These are phyloP conservation scores for Coemansia asiatica DNA, from an alignment of 192 early-diverging fungal species.

Conservation along the genomic window DNA sequence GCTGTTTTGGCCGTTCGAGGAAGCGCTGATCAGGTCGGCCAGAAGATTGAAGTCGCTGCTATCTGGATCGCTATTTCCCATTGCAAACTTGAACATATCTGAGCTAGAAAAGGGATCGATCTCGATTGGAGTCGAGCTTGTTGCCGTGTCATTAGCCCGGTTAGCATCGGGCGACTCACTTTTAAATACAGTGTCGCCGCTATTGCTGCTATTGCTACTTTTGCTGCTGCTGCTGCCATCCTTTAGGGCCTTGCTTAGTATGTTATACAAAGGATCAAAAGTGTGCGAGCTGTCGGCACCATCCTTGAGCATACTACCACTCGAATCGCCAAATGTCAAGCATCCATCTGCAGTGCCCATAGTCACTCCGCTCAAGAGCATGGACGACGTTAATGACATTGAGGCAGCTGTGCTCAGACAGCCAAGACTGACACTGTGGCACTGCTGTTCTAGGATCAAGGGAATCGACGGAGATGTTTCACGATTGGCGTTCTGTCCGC, in stretches of 20 bases:
- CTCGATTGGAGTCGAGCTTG: conserved; percentile 7
- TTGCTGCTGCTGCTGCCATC: neutral
- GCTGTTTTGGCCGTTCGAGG: conserved; percentile 1
- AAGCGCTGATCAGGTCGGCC: conserved; percentile 26
- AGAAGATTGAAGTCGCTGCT: conserved; percentile 27
- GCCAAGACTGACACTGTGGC: neutral
- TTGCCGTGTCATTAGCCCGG: neutral
- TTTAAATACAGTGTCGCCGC: conserved; percentile 12
- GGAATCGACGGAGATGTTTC: conserved; percentile 39
- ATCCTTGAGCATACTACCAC: neutral
- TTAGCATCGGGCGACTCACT: conserved; percentile 9
- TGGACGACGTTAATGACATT: conserved; percentile 1
- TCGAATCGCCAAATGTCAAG: neutral
- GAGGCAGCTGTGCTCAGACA: conserved; percentile 2
- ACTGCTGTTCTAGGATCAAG: conserved; percentile 33
- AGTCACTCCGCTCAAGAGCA: conserved; percentile 1
- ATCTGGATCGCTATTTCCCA: neutral
- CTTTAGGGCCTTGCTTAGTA: conserved; percentile 13
- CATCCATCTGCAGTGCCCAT: neutral
- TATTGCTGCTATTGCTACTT: conserved; percentile 10
- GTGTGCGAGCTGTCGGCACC: neutral
- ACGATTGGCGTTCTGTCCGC: conserved; percentile 15
- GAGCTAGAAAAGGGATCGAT: neutral
- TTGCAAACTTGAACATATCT: conserved; percentile 15
- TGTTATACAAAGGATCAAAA: conserved; percentile 9